Base-by-base conservation (phyloP, 352 stramenopile species). In the Blastocystis sp. region DNA sequence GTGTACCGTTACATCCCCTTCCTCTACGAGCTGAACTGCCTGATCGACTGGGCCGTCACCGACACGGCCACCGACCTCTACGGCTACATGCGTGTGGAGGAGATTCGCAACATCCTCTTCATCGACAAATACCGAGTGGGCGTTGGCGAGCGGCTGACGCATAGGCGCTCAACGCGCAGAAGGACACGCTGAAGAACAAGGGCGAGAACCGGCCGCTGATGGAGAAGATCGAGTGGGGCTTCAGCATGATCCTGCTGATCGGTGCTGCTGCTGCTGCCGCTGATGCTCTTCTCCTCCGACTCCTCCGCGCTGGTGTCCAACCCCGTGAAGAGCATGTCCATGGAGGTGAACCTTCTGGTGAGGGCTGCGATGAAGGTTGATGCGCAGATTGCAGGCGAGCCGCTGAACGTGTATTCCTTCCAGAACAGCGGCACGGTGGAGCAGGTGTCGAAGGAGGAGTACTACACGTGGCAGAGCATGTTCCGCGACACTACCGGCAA, bases 231-330 rank as follows among this genome's bases (percentile, higher is more conserved):
- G 53, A 65, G 11, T 88, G 78, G 64, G 78, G 78, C 21, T 76
- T 76, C 52, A 88, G 78, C 45, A 88, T 88, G 19, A 76, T 88
- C 14, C 1, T 88, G 11, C 11, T 62, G 2, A 88, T 88, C 11
- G 67, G n/a, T n/a, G n/a, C 28, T 88, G 38, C 34, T 88, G 1
- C 67, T 88, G 1, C 67, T 88, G 9, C 78, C 78, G 23, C 38
- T 88, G 52, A 77, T 88, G 64, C 41, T 88, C 9, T 88, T 88
- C 61, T 88, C 78, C 28, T 88, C 78, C 7, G 78, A 88, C 60
- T 88, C 78, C 28, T 76, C 67, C 11, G 78, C 78, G 9, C 38
- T 88, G 61, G 67, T 88, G 19, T 88, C 78, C 9, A 88, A 88
- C 45, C 78, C 78, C 7, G 78, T 88, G 21, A 88, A 74, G 56